Percentiles rank a stretch among this genome's conserved stretches.
phyloP scores from a whole-genome alignment of 1,139 yeast genomes.

The Pichia sp. region DNA sequence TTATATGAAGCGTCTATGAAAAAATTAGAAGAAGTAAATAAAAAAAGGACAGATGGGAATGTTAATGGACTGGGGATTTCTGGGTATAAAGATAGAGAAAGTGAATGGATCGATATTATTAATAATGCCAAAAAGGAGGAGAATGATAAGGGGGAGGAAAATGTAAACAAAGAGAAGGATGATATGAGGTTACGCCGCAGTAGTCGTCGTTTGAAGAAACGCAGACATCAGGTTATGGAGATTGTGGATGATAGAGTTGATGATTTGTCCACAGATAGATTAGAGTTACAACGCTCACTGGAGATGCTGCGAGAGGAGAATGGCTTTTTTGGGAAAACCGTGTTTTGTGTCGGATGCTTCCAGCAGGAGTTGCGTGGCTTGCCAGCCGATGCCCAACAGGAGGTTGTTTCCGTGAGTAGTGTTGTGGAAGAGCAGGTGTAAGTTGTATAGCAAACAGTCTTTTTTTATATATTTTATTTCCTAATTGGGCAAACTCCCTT shows the following conservation, averaged over 20 bases:
- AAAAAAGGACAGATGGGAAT: neutral
- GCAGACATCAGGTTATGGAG: neutral
- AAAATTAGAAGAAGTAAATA: neutral
- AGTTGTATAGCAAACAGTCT: too few relatives aligned
- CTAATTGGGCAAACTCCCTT: neutral
- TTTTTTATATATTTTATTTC: too few relatives aligned
- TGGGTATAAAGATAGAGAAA: constrained; percentile 6
- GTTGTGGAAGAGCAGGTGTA: constrained; percentile 3
- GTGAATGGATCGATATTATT: constrained; percentile 9
- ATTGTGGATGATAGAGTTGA: neutral
- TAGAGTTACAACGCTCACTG: constrained; percentile 1
- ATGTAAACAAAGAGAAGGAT: neutral
- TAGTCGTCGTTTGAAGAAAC: neutral
- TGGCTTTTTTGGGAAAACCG: constrained; percentile 8
- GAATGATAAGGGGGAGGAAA: neutral
- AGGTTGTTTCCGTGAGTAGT: neutral
- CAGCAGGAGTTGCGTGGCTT: constrained; percentile 1
- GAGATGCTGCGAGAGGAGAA: constrained; percentile 4
- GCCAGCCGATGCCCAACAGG: neutral
- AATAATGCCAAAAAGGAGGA: neutral
- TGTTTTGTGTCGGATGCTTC: constrained; percentile 12
- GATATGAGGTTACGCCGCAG: neutral
- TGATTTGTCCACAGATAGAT: neutral
- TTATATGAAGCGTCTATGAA: constrained; percentile 16
- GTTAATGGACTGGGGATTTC: constrained; percentile 4